Evolutionary conservation across 768 basidiomycete genomes (phyloP).

Genomic region (Mycena sanguinolenta): DNA sequence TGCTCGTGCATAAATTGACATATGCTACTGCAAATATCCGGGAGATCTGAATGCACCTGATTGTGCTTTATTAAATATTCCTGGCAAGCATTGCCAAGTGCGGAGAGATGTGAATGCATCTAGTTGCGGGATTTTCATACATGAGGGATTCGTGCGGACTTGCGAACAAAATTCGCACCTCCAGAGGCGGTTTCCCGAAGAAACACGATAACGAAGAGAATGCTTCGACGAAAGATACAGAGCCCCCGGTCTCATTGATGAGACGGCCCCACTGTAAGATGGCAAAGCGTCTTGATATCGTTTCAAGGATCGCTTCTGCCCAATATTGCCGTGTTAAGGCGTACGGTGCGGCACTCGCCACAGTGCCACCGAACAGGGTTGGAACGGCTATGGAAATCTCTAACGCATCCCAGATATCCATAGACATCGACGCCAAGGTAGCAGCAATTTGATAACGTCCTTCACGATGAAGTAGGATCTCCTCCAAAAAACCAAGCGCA

Average conservation of each 20-base stretch:
- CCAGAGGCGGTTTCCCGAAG: conserved; percentile 57
- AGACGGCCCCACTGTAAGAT: conserved; percentile 54
- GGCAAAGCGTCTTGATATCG: conserved; percentile 59
- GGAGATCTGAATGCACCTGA: conserved; percentile 48
- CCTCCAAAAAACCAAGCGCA: conserved; percentile 57
- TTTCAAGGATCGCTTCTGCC: conserved; percentile 59
- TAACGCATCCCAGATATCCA: conserved; percentile 71
- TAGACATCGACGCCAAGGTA: conserved; percentile 54
- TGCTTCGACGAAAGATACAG: conserved; percentile 40
- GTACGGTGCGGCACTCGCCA: conserved; percentile 37
- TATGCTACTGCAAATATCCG: conserved; percentile 55
- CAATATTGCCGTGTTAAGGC: conserved; percentile 63
- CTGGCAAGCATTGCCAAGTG: conserved; percentile 56
- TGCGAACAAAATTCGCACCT: conserved; percentile 48
- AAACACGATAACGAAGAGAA: conserved; percentile 67
- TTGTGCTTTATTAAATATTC: conserved; percentile 47
- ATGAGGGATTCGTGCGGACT: neutral
- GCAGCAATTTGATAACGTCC: conserved; percentile 56
- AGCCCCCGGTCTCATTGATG: conserved; percentile 49
- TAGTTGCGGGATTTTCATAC: conserved; percentile 36
- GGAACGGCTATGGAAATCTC: conserved; percentile 54
- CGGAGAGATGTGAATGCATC: conserved; percentile 57
- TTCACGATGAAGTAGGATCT: conserved; percentile 52
- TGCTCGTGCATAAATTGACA: conserved; percentile 63
- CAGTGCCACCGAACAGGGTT: conserved; percentile 31